Evolutionary conservation across 345 rosid genomes (phyloP).

Genomic region (Populus simonii): DNA sequence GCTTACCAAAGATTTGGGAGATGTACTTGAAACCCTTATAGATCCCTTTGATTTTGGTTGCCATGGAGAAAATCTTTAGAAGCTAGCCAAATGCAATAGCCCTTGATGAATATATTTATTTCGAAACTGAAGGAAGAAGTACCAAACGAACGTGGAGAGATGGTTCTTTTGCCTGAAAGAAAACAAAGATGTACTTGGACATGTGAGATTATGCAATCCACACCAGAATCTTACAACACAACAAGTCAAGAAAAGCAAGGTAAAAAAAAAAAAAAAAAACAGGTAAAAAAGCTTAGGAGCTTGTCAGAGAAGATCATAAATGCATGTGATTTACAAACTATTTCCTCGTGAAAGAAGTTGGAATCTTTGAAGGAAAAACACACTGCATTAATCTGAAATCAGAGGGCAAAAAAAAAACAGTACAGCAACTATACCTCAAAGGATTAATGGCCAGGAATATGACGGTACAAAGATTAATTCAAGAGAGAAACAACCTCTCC

Average conservation of each 20-base stretch:
- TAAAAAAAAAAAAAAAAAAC: not conserved
- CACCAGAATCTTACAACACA: not conserved
- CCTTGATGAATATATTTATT: constrained; percentile 1
- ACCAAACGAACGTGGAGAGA: constrained; percentile 10
- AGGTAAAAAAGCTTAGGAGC: constrained; percentile 16
- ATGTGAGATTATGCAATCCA: not conserved
- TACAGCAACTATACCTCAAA: constrained; percentile 7
- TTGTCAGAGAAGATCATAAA: constrained; percentile 17
- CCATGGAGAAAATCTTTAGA: constrained; percentile 40
- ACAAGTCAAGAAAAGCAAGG: not conserved
- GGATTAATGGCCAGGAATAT: not conserved
- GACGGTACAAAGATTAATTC: constrained; percentile 6
- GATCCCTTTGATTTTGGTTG: constrained; percentile 77
- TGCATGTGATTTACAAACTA: constrained; percentile 32
- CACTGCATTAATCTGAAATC: not conserved
- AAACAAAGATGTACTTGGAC: constrained; percentile 17
- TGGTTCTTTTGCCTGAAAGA: constrained; percentile 26
- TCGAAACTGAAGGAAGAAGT: constrained; percentile 7
- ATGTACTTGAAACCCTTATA: constrained; percentile 84
- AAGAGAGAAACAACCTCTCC: constrained; percentile 21
- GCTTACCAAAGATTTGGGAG: constrained; percentile 76
- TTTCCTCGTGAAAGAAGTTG: constrained; percentile 41
- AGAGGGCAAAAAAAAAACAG: not conserved
- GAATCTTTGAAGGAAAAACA: constrained; percentile 24
- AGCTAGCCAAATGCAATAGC: constrained; percentile 2